Base-by-base conservation (phyloP, 2,329 filamentous ascomycete genomes). In the Torrubiella hemipterigena region DNA sequence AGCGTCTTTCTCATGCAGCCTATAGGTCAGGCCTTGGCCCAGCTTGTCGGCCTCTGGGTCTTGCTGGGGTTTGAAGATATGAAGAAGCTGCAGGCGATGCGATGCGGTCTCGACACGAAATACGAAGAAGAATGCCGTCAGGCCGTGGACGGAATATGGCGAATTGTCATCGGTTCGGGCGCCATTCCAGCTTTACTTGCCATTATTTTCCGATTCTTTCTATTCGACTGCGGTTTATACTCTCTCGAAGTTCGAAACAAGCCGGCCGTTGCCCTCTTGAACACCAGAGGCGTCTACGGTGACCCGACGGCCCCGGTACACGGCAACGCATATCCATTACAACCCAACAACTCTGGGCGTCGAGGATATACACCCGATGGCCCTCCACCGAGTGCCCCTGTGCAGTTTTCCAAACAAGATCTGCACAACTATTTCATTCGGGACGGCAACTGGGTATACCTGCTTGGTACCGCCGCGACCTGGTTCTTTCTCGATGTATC, bases 1-100 rank as follows among this genome's bases (percentile, higher is more conserved):
- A 67, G 66, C 4, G 74, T 81, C 19, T 81, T 81, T 47, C 63
- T 78, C 42, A 79, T 78, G 69, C 77, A 81, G 41, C 74, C 77
- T 2, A 55, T 81, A 7, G 77, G 77, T 6, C 76, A 81, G 44
- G 67, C 78, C 3, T 58, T 76, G 2, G 75, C 75, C 11, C 75
- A 77, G 38, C 50, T 77, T 5, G 69, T 79, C 9, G 70, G 71
- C 4, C 52, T 78, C 5, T 63, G 57, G 51, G 65, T 69, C 8
- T 46, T 68, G 9, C 51, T 69, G 4, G 62, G 64, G 13, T 58
- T 62, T 13, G 51, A 66, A 34, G 45, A 51, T 37, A 54, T 48
- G 12, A 55, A 59, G 29, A 46, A 58, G 17, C 44, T 68, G 13
- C 50, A 59, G 23, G 59, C 48, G 4, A 55, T 61, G 54, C 59